These are phyloP conservation scores for Yarrowia galli DNA, from an alignment of 1,139 yeast species.

Conservation along the genomic window DNA sequence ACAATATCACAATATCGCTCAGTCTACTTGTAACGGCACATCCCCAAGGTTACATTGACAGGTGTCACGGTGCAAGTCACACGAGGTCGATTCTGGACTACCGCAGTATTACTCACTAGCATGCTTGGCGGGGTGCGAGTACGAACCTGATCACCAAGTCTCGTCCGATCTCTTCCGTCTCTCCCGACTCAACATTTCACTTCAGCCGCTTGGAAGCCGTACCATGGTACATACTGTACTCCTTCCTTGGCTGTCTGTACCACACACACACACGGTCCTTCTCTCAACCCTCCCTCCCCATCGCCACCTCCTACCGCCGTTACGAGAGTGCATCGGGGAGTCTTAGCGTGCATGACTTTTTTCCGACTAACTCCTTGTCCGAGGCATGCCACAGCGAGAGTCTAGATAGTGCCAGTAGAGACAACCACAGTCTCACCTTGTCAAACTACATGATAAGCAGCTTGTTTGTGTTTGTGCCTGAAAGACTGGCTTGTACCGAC, in stretches of 20 bases:
- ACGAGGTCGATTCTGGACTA: too few relatives aligned
- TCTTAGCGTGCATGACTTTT: conserved; percentile 28
- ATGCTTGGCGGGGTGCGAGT: too few relatives aligned
- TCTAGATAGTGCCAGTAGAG: too few relatives aligned
- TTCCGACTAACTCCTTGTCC: neutral
- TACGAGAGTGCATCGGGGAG: conserved; percentile 20
- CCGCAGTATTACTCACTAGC: too few relatives aligned
- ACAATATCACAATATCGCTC: neutral
- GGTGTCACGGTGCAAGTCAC: neutral
- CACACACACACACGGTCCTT: too few relatives aligned
- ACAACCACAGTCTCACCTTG: too few relatives aligned
- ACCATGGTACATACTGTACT: neutral
- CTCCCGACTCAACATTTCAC: too few relatives aligned
- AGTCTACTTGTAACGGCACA: neutral
- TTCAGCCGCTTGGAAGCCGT: neutral
- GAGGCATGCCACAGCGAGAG: conserved; percentile 5
- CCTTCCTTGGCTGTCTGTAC: too few relatives aligned
- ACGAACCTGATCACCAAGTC: too few relatives aligned
- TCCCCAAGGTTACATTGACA: conserved; percentile 7
- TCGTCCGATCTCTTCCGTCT: neutral
- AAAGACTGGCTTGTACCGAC: neutral
- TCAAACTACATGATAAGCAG: too few relatives aligned
- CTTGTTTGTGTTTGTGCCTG: neutral
- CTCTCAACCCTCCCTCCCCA: neutral
- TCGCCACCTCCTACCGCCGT: conserved; percentile 18